A percentile compares a stretch with the other conserved stretches of the same genome.
Evolutionary conservation across 2,329 filamentous ascomycete genomes (phyloP).

Genomic region (Penicillium sp.): DNA sequence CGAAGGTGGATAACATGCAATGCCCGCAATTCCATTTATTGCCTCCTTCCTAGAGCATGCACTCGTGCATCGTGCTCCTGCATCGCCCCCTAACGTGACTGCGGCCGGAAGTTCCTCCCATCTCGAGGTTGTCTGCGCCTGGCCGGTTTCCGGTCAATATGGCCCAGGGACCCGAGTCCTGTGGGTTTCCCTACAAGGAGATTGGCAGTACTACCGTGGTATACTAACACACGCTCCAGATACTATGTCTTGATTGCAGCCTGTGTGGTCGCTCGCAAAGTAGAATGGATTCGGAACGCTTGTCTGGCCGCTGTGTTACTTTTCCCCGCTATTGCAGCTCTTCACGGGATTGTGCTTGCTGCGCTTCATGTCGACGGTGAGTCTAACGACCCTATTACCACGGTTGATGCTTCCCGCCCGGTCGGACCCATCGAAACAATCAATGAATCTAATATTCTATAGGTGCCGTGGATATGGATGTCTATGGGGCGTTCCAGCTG

Average conservation of each 20-base stretch:
- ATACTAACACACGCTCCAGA: conserved; percentile 35
- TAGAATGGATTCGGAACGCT: conserved; percentile 62
- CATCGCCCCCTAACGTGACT: conserved; percentile 25
- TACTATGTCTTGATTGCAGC: conserved; percentile 65
- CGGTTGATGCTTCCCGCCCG: background rate
- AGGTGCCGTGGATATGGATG: conserved; percentile 67
- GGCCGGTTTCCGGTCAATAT: conserved; percentile 47
- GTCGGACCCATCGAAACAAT: background rate
- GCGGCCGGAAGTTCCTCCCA: conserved; percentile 1
- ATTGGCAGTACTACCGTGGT: background rate
- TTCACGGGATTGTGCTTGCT: conserved; percentile 64
- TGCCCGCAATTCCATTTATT: conserved; percentile 22
- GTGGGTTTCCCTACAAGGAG: conserved; percentile 28
- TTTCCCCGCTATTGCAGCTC: conserved; percentile 62
- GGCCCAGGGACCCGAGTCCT: conserved; percentile 43
- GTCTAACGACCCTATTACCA: conserved; percentile 20
- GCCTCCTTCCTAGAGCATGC: conserved; percentile 7
- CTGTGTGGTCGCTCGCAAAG: conserved; percentile 62
- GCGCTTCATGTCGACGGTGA: conserved; percentile 59
- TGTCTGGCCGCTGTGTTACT: conserved; percentile 63
- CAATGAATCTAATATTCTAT: conserved; percentile 6
- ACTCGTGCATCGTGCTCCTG: conserved; percentile 18
- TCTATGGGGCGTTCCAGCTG: conserved; percentile 67
- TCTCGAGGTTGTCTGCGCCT: conserved; percentile 44
- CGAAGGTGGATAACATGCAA: conserved; percentile 16